Evolutionary conservation across 2,329 filamentous ascomycete genomes (phyloP), one percentile per base, ranked within the genome.

Genomic region (Neurospora crassa): DNA sequence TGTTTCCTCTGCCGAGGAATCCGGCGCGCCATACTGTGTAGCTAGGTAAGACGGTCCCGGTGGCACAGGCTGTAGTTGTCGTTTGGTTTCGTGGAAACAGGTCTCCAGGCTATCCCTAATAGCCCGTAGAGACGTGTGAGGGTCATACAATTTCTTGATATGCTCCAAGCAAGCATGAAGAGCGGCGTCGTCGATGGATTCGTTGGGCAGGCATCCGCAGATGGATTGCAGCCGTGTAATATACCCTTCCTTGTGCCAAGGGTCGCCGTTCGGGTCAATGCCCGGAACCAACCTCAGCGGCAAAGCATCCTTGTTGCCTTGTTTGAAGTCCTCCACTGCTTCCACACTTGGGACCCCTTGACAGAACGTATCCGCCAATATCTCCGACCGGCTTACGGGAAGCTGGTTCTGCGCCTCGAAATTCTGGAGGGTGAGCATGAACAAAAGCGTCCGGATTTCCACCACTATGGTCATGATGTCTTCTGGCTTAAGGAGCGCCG

Each of bases 381-480:
- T 24, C 24, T 72, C 34, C 4, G 53, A 42, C 2, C 74, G 73
- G 40, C 75, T 67, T 40, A 74, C 71, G 5, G 69, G 34, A 18
- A 24, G n/a, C 7, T 40, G 29, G 16, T 70, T 70, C 20, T 71
- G 63, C 4, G 11, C 45, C 7, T 70, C 68, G 12, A 74, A 70
- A n/a, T 37, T 29, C n/a, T 70, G 10, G 5, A 76, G 72, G 11
- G 67, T 74, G 37, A 41, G 47, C 40, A 76, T 71, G 14, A 73
- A 71, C 11, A 74, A 70, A 14, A 75, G 74, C 20, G 72, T 75
- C 53, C 76, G 75, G 67, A 76, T 75, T 47, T 74, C 71, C n/a
- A 74, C n/a, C 10, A 70, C 43, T 40, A 71, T 71, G 10, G 72
- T 69, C 24, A 74, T 69, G 11, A 75, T 70, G 2, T 68, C 45